Evolutionary conservation across 805 yeast species (phyloP), one percentile per base, ranked within the genome.

Genomic region (Starmerella tilneyi): DNA sequence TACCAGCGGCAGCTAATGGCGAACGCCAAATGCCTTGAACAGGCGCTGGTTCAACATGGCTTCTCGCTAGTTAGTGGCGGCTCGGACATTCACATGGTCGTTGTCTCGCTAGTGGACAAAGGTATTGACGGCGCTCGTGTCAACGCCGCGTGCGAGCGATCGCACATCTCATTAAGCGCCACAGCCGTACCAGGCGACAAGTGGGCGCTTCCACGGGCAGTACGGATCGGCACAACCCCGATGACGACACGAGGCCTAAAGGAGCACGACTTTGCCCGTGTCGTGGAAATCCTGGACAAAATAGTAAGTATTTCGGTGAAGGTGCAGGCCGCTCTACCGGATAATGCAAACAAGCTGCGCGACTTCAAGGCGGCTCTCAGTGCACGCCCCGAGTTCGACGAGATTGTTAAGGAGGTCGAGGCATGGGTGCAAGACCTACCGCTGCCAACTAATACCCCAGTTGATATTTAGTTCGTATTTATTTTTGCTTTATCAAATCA

Each of bases 121-220:
- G 81, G 81, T 50, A 81, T 88, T 52, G 97, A 88, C 62, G 97
- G 97, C 65, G 95, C 96, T 31, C 79, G 96, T 68, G 82, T 88
- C 47, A 96, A 86, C 68, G 81, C 95, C 44, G 88, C 92, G 30
- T 84, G 94, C 63, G 98, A 92, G 69, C 78, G 81, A 61, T 79
- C 84, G 56, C 88, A 89, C 73, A 88, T 92, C 62, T 96, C 96
- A 26, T 76, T 88, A 53, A 89, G 89, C 75, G 89, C 92, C 68
- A 92, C 94, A 74, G 81, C 98, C 28, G 85, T 89, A 51, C 97
- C 98, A 50, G 96, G 96, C 62, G 98, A 89, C 67, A 84, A 81
- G 67, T 82, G 94, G 45, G 96, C 97, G 41, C 73, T 89, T 55
- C 97, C 98, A 62, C 85, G 94, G 56, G 98, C 97, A 62, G 77